Base-by-base conservation (phyloP, 192 early-diverging fungal species). In the Piromyces sp. region DNA sequence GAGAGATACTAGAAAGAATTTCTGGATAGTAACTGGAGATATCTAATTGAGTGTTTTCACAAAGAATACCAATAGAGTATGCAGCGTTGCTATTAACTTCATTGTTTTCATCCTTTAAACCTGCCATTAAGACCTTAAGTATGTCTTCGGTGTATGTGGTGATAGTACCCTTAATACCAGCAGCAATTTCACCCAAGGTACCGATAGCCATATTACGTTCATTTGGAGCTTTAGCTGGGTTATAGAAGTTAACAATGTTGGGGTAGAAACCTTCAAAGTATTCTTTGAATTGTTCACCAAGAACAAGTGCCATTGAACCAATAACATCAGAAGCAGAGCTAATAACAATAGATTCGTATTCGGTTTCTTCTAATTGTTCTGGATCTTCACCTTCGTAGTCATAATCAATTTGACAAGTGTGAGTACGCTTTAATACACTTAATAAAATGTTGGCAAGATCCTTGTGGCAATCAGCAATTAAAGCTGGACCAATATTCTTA, bases 201-300 rank as follows among this genome's bases (percentile, higher is more conserved):
- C 96, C 96, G 68, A 95, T 90, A 13, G 95, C 94, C 95, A 96
- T 96, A 51, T 93, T 94, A 40, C 96, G 93, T 84, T 97, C 96
- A 79, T 42, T 79, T 33, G 40, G 81, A 12, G 79, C 78, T 12
- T 42, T 81, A 28, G 31, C 81, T 31, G 36, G 36, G 17, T 89
- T 89, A 84, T 93, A 94, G 86, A 94, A 96, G 82, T 92, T 93
- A 30, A 88, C 87, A 83, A 96, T 96, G 79, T 92, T 88, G 19
- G 94, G 95, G 81, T 95, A 87, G 85, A 95, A 95, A 37, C 91
- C 88, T 81, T 93, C 87, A 85, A 95, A 93, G 85, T 92, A 93
- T 12, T 88, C 85, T 38, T 89, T 91, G 85, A 95, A 97, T 80
- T 88, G 89, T 7, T 89, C 88, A 29, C 95, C 95, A 82, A 96